Conservation (phyloP, 2,329 filamentous ascomycete species). For the Aspergillus pseudotamarii region DNA sequence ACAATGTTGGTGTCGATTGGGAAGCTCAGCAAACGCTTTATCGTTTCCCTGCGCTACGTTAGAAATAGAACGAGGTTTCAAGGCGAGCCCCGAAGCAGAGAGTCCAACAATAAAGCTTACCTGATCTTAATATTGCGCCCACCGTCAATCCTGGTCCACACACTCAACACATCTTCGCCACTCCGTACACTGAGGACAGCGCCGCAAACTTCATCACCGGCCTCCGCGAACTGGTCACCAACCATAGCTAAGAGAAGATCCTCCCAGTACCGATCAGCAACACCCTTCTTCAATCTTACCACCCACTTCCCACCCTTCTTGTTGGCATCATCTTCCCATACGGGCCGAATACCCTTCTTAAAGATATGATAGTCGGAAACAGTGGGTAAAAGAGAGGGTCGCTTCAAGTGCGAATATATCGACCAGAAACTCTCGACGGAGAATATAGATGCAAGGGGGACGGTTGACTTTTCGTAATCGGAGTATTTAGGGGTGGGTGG, state of each 20-base stretch:
- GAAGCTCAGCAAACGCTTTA: slow-evolving; percentile 86
- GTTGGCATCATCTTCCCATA: slow-evolving; percentile 99
- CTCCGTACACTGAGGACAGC: slow-evolving; percentile 92
- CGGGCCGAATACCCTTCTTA: slow-evolving; percentile 91
- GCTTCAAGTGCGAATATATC: slow-evolving; percentile 85
- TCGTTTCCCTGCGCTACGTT: slow-evolving; percentile 70
- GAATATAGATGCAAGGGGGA: slow-evolving; percentile 78
- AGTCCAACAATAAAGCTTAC: slow-evolving; percentile 54
- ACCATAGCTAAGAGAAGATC: slow-evolving; percentile 87
- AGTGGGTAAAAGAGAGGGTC: slow-evolving; percentile 81
- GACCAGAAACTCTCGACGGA: slow-evolving; percentile 90
- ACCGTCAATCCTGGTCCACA: slow-evolving; percentile 94
- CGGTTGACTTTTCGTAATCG: slow-evolving; percentile 96
- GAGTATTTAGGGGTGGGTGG: slow-evolving; percentile 96
- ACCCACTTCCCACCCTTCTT: slow-evolving; percentile 97
- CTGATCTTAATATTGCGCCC: slow-evolving; percentile 95
- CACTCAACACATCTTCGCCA: slow-evolving; percentile 94
- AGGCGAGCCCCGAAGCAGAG: not conserved
- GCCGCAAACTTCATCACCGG: slow-evolving; percentile 90
- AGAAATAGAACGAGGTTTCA: not conserved
- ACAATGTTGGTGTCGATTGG: slow-evolving; percentile 87
- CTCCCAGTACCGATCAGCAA: slow-evolving; percentile 96
- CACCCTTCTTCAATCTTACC: slow-evolving; percentile 92
- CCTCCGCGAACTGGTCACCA: slow-evolving; percentile 91
- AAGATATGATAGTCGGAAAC: slow-evolving; percentile 99